phyloP scores from a whole-genome alignment of 305 asterid genomes.

The Nicotiana rustica region DNA sequence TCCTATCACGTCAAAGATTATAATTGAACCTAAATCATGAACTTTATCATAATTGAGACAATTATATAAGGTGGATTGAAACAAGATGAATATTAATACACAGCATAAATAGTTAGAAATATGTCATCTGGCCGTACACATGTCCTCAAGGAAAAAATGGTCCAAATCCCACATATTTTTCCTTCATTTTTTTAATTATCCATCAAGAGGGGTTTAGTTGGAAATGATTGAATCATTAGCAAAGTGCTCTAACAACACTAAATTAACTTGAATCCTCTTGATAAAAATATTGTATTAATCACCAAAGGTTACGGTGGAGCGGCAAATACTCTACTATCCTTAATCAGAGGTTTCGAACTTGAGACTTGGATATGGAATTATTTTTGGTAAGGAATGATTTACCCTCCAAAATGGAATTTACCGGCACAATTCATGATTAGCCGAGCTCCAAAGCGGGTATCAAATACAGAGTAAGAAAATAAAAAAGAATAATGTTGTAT shows the following conservation, averaged over 20 bases:
- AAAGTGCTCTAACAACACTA: not conserved
- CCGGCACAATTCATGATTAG: too few species aligned
- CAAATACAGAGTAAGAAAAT: too few species aligned
- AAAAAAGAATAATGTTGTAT: too few species aligned
- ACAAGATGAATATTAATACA: not conserved
- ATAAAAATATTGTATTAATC: too few species aligned
- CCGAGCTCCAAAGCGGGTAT: too few species aligned
- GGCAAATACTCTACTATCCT: too few species aligned
- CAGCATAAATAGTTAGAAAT: not conserved
- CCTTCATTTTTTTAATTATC: not conserved
- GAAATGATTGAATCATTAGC: not conserved
- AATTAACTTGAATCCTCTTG: not conserved
- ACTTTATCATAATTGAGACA: not conserved
- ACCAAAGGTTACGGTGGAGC: too few species aligned
- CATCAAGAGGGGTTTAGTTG: not conserved
- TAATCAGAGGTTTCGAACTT: too few species aligned
- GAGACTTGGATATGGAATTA: too few species aligned
- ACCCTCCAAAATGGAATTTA: too few species aligned
- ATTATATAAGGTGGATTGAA: not conserved
- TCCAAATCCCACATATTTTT: not conserved
- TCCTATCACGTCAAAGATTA: slow-evolving; percentile 8
- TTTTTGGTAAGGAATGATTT: too few species aligned
- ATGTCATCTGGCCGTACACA: not conserved
- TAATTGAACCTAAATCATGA: not conserved
- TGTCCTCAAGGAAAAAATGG: not conserved